Base-by-base conservation (phyloP, 805 yeast species). In the Starmerella sp. region DNA sequence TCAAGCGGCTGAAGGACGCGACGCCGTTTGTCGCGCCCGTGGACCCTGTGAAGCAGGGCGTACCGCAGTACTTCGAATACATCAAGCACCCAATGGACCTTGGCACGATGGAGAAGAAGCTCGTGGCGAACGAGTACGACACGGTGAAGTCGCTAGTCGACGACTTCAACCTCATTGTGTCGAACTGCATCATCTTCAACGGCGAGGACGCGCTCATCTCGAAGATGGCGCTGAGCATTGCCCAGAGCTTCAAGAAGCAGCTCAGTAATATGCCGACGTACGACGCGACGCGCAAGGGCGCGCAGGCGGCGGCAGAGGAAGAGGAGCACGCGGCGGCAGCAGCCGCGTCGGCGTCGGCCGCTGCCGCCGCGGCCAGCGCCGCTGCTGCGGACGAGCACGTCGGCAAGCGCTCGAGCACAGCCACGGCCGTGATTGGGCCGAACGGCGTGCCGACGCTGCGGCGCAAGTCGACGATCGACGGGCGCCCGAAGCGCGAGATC, bases 401-500 rank as follows among this genome's bases (percentile, higher is more conserved):
- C 8, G 55, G 54, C 34, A 56, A 54, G 52, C 61, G 61, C 17
- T 47, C 60, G 13, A 46, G 57, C 22, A 56, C 59, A 8, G 48
- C 61, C 11, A 57, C 58, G 14, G 53, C 62, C 2, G 57, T 60
- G 0, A 37, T 60, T 13, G 61, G 60, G 5, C 61, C 59, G 29
- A 57, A 56, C 44, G 84, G 81, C 14, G 75, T 79, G 22, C 86
- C 85, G 10, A 72, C 72, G n/a, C 77, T 84, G 50, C 78, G 95
- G 67, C 77, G 91, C 55, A 95, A 88, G 57, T 80, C 84, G 35
- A 81, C 61, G 6, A 57, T 69, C 32, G 86, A 82, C 52, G 93
- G 90, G 34, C 77, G 98, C 62, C 97, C 97, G 39, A 91, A 91
- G 70, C 80, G 98, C 62, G 93, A 88, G 62, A 88, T 93, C 48